Evolutionary conservation across 1,284 basidiomycete genomes (phyloP).

Genomic region (Amylostereum chailletii): DNA sequence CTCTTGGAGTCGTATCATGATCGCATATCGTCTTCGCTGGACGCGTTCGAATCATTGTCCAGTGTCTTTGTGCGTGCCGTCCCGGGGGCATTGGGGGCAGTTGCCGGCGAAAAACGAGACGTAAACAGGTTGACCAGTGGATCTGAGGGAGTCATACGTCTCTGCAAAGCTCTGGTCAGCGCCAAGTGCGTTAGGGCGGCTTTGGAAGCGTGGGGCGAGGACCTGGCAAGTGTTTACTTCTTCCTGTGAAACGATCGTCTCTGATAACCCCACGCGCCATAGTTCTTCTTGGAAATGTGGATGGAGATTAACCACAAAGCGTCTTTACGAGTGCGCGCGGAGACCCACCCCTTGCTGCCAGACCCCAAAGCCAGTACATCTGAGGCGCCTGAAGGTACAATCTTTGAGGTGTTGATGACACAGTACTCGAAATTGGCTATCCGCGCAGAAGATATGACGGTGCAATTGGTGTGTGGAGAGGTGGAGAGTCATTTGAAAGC

Average conservation of each 20-base stretch:
- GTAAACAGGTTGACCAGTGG: constrained; percentile 63
- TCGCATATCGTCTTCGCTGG: constrained; percentile 77
- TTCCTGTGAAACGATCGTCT: background rate
- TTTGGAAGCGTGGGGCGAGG: constrained; percentile 79
- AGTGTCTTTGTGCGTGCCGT: constrained; percentile 84
- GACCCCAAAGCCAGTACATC: constrained; percentile 25
- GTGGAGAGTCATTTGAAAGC: constrained; percentile 66
- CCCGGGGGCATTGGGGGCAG: constrained; percentile 69
- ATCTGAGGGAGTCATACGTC: constrained; percentile 68
- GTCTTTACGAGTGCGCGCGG: constrained; percentile 42
- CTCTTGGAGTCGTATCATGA: constrained; percentile 70
- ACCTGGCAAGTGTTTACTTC: constrained; percentile 50
- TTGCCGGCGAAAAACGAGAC: constrained; percentile 46
- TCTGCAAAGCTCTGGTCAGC: constrained; percentile 79
- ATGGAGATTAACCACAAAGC: constrained; percentile 60
- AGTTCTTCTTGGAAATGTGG: constrained; percentile 90
- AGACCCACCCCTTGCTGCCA: constrained; percentile 42
- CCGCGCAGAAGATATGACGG: constrained; percentile 80
- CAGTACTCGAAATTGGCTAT: constrained; percentile 53
- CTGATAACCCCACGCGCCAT: constrained; percentile 1
- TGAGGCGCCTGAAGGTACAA: constrained; percentile 46
- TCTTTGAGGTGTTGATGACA: constrained; percentile 68
- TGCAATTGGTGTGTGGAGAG: constrained; percentile 73
- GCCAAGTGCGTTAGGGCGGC: constrained; percentile 60
- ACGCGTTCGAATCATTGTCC: constrained; percentile 89